Base-by-base conservation (phyloP, 768 basidiomycete genomes). In the Kwoniella heveanensis region DNA sequence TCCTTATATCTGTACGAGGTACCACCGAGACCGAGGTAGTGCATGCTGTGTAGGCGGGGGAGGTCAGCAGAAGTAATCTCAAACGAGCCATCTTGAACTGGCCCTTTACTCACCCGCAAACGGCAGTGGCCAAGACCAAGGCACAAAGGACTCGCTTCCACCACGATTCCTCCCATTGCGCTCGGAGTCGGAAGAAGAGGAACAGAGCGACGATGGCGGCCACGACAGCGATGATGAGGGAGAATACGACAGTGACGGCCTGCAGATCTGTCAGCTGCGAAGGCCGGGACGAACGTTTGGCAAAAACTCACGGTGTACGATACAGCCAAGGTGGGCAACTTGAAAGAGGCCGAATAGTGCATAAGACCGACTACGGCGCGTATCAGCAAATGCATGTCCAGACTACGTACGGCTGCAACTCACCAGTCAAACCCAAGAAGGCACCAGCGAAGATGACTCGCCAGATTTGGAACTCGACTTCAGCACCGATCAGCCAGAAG, bases 291-390 rank as follows among this genome's bases (percentile, higher is more conserved):
- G n/a, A n/a, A n/a, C n/a, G n/a, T n/a, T n/a, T n/a, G n/a, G n/a
- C n/a, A n/a, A n/a, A n/a, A n/a, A 60, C 66, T 52, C 53, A 69
- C 70, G 10, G 65, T 66, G 61, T 79, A 80, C 19, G 62, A 50
- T 8, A 74, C 71, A 44, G 39, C 49, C 46, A 73, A 71, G 29
- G 66, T 56, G 0, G 79, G 79, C 13, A 79, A 67, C 37, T 65
- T 51, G 70, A 81, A 80, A 0, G 77, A 70, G 19, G 80, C 80
- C 13, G 79, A 79, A 62, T 80, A 81, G 66, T 81, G 79, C 77
- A 78, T 79, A 25, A 77, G 59, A 53, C 71, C 70, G 63, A 75
- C 76, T 76, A 32, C 1, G 27, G 30, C 36, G 13, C 30, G 13
- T 13, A 21, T 60, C 54, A 73, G 70, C 54, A 13, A 36, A 6